Conservation (phyloP, 768 basidiomycete genomes). For the Suillus brevipes region DNA sequence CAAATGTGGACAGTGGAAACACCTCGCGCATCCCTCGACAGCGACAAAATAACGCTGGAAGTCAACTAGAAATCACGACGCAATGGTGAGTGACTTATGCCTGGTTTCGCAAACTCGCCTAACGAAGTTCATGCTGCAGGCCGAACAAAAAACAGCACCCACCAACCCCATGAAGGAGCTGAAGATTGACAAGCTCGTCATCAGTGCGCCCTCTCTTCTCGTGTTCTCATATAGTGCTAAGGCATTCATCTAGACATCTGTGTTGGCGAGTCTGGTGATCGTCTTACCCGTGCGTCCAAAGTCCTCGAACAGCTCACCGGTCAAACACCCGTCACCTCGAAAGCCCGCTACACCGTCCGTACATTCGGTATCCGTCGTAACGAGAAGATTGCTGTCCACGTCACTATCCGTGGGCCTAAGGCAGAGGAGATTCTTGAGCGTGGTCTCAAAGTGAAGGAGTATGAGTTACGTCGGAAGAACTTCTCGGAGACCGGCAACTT, state of each 20-base stretch:
- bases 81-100: constrained; percentile 26
- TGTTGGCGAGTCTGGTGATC: constrained; percentile 99
- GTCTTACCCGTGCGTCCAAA: constrained; percentile 98
- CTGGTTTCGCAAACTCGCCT: background rate
- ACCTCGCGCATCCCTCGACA: constrained; percentile 10
- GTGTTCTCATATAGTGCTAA: constrained; percentile 13
- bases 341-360: constrained; percentile 99
- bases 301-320: constrained; percentile 99
- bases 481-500: constrained; percentile 99
- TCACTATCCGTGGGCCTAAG: constrained; percentile 98
- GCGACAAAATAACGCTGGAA: constrained; percentile 37
- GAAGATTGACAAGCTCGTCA: constrained; percentile 96
- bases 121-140: constrained; percentile 41
- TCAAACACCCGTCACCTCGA: constrained; percentile 98
- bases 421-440: constrained; percentile 99
- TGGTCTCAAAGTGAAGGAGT: constrained; percentile 99
- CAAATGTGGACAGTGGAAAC: constrained; percentile 5
- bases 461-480: constrained; percentile 95
- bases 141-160: constrained; percentile 86
- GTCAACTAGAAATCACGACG: constrained; percentile 6
- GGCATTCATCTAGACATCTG: constrained; percentile 77
- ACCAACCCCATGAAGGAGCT: constrained; percentile 96
- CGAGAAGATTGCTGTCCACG: constrained; percentile 99
- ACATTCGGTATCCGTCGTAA: constrained; percentile 99
- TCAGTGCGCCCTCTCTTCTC: constrained; percentile 59